These are phyloP conservation scores for Fusarium sarcochroum DNA, from an alignment of 2,329 filamentous ascomycete genomes.

Conservation along the genomic window DNA sequence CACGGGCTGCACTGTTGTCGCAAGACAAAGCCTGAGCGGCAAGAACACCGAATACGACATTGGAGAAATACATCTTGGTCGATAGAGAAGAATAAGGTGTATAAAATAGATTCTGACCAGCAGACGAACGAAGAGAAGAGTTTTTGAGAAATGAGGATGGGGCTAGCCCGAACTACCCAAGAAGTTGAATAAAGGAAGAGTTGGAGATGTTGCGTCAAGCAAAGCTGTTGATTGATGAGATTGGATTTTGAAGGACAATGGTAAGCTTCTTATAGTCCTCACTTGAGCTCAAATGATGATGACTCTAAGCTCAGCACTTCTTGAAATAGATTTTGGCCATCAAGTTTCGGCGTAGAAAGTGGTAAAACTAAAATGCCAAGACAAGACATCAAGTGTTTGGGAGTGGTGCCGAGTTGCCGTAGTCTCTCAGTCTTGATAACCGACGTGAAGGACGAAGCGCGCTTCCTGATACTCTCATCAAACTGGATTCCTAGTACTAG, in stretches of 20 bases:
- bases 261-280: constrained; percentile 20
- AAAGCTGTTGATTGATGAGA: constrained; percentile 20
- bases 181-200: not conserved
- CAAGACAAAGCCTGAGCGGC: not conserved
- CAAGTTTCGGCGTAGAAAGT: not conserved
- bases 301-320: not conserved
- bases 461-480: not conserved
- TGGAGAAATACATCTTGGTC: not conserved
- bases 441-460: not conserved
- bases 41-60: not conserved
- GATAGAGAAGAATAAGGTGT: not conserved
- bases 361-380: constrained; percentile 12
- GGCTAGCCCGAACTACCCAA: constrained; percentile 15
- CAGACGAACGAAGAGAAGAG: constrained; percentile 15
- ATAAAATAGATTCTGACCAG: constrained; percentile 12
- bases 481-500: not conserved
- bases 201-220: constrained; percentile 25
- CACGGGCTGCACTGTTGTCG: not conserved
- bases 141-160: constrained; percentile 6
- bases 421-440: not conserved
- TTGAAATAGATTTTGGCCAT: not conserved
- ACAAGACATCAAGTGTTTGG: constrained; percentile 6
- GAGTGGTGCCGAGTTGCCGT: constrained; percentile 27
- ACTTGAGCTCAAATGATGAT: not conserved
- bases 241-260: not conserved